phyloP scores from a whole-genome alignment of 257 asterid genomes.

The Lithospermum erythrorhizon region DNA sequence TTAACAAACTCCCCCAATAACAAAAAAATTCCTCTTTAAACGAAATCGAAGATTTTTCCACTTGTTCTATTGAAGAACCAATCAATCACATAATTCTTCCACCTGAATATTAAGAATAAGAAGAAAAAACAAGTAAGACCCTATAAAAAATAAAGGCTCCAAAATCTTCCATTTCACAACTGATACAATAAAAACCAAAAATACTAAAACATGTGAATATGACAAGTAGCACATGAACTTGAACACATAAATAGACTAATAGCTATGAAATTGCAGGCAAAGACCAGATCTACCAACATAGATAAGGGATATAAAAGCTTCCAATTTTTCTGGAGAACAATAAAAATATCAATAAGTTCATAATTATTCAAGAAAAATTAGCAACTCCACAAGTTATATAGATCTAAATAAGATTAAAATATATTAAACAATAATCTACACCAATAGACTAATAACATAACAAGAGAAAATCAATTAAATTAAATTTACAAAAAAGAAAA shows the following conservation, averaged over 20 bases:
- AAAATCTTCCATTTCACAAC: not conserved
- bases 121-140: not conserved
- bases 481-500: not conserved
- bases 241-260: too few species aligned
- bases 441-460: not conserved
- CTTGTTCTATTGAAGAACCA: not conserved
- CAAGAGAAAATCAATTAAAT: not conserved
- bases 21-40: conserved; percentile 4
- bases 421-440: not conserved
- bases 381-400: conserved; percentile 8
- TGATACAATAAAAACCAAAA: not conserved
- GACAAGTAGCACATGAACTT: conserved; percentile 23
- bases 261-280: conserved; percentile 2
- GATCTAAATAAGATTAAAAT: conserved; percentile 15
- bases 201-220: not conserved
- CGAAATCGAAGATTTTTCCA: not conserved
- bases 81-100: not conserved
- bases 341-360: too few species aligned
- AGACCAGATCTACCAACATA: conserved; percentile 19
- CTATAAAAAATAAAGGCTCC: not conserved
- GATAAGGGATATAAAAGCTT: not conserved
- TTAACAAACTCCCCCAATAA: conserved; percentile 4
- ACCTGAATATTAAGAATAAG: not conserved
- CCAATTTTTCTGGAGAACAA: not conserved
- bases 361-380: conserved; percentile 7